phyloP scores from a whole-genome alignment of 352 stramenopile species.

The Pythium aquatile region DNA sequence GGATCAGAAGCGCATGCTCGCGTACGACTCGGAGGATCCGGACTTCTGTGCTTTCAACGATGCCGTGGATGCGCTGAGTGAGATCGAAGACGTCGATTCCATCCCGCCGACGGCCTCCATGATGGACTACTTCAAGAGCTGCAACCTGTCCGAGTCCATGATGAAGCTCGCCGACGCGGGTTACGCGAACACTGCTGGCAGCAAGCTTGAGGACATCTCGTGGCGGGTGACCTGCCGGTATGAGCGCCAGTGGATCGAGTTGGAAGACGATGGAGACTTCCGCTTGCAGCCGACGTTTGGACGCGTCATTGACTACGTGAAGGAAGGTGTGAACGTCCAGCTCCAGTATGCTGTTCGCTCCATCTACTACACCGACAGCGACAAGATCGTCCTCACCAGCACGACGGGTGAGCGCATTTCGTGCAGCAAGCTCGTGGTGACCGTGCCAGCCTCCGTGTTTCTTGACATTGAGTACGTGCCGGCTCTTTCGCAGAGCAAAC shows the following conservation, averaged over 20 bases:
- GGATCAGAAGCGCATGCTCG: slow-evolving; percentile 80
- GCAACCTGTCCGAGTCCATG: slow-evolving; percentile 64
- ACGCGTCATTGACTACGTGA: slow-evolving; percentile 64
- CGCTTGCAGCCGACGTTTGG: slow-evolving; percentile 67
- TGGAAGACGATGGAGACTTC: slow-evolving; percentile 82
- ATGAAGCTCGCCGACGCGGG: slow-evolving; percentile 79
- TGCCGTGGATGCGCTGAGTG: slow-evolving; percentile 56
- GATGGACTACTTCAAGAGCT: slow-evolving; percentile 71
- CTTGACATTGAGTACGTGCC: slow-evolving; percentile 69
- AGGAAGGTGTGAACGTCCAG: slow-evolving; percentile 43
- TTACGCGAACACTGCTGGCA: slow-evolving; percentile 80
- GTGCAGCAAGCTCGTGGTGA: slow-evolving; percentile 66
- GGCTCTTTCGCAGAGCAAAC: slow-evolving; percentile 51
- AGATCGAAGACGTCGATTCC: slow-evolving; percentile 58
- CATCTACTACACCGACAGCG: slow-evolving; percentile 57
- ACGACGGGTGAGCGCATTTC: slow-evolving; percentile 53
- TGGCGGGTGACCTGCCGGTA: slow-evolving; percentile 77
- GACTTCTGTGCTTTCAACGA: slow-evolving; percentile 81
- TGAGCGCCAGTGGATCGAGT: slow-evolving; percentile 80
- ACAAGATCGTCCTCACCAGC: slow-evolving; percentile 55
- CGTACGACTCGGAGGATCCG: slow-evolving; percentile 59
- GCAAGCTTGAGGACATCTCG: slow-evolving; percentile 67
- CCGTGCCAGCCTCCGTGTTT: slow-evolving; percentile 76
- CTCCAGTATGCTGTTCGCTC: slow-evolving; percentile 54
- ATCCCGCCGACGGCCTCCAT: slow-evolving; percentile 67